Evolutionary conservation across 306 rosid species (phyloP).

Genomic region (Acacia crassicarpa): DNA sequence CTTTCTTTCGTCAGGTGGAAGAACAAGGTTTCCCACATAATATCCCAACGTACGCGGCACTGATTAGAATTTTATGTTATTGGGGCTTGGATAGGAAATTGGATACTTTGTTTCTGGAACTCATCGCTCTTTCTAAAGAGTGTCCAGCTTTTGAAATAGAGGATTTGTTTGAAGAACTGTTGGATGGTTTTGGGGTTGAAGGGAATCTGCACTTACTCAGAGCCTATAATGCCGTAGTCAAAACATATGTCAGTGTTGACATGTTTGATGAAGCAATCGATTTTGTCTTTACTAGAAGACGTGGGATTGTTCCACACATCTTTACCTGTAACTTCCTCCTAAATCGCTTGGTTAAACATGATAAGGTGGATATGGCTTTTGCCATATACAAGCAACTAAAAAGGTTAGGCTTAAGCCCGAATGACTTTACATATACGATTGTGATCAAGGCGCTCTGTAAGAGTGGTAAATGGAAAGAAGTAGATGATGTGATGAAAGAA

Average conservation of each 20-base stretch:
- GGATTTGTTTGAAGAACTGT: constrained; percentile 47
- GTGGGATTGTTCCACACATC: constrained; percentile 61
- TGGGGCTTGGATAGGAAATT: constrained; percentile 56
- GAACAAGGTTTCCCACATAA: constrained; percentile 48
- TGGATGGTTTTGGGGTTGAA: constrained; percentile 32
- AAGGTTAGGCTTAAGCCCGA: constrained; percentile 69
- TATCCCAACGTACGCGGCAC: constrained; percentile 47
- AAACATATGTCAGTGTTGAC: constrained; percentile 53
- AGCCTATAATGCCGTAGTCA: constrained; percentile 62
- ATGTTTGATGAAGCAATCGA: constrained; percentile 75
- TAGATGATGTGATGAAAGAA: constrained; percentile 50
- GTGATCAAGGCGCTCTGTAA: constrained; percentile 67
- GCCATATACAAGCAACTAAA: constrained; percentile 58
- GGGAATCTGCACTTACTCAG: constrained; percentile 29
- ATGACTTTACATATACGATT: constrained; percentile 67
- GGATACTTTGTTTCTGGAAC: constrained; percentile 59
- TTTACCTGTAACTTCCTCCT: constrained; percentile 67
- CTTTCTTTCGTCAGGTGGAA: constrained; percentile 46
- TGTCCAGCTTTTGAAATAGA: constrained; percentile 33
- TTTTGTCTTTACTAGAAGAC: constrained; percentile 54
- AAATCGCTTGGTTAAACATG: constrained; percentile 57
- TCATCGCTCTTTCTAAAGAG: constrained; percentile 39
- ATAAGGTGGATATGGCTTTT: constrained; percentile 48
- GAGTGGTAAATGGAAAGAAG: constrained; percentile 59
- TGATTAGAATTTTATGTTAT: constrained; percentile 58